Evolutionary conservation across 2,329 filamentous ascomycete genomes (phyloP), one percentile per base, ranked within the genome.

Genomic region (Penicillium aurantiogriseum): DNA sequence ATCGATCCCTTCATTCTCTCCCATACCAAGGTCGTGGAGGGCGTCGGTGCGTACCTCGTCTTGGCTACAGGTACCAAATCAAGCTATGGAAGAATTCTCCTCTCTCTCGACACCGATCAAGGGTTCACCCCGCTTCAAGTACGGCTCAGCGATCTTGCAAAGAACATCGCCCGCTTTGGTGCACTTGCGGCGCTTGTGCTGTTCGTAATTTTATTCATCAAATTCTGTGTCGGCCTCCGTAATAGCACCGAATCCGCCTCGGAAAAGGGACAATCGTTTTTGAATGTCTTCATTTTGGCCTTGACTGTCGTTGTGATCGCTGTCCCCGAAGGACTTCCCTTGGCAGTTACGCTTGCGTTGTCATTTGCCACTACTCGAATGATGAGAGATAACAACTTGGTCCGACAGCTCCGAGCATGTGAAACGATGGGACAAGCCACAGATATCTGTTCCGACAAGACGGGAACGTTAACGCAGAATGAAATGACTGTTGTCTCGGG

Each of bases 151-250:
- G 79, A 83, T 56, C 85, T 91, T 60, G 88, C 88, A 58, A 87
- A 88, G 58, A 89, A 88, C 72, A 90, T 90, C 66, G 88, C 87
- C 50, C 88, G 88, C 71, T 80, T 90, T 31, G 88, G 88, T 49
- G 60, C 38, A 39, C 70, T 69, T 49, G 77, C 83, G 55, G 89
- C 91, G 44, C 89, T 88, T 60, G 79, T 93, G 9, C 80, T 96
- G 46, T 96, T 96, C 74, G 80, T 92, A 50, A 88, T 95, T 43
- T 81, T 96, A 10, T 85, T 96, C 67, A 92, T 96, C 77, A 84
- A 90, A 66, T 96, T 95, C 71, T 81, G n/a, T 80, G 84, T 9
- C 91, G 88, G 83, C 75, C 92, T 31, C 81, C 84, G 33, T 83
- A 81, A 47, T 75, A 82, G 4, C 80, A 92, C 79, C 92, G 5